Conservation (phyloP, 352 stramenopile species). For the Achlya hypogyna region DNA sequence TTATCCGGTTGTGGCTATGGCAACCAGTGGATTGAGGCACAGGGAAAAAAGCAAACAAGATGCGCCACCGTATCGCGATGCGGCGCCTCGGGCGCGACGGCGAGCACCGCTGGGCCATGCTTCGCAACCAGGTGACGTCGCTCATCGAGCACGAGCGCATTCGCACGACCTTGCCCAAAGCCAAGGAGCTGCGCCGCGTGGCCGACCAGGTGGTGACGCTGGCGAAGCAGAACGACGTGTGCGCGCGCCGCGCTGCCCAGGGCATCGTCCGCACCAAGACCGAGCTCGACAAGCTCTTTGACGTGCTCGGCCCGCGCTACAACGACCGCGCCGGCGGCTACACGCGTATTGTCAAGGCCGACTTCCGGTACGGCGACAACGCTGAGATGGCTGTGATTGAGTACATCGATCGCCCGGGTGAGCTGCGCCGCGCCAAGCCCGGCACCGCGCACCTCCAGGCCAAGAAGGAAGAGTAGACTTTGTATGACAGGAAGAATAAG, state of each 20-base stretch:
- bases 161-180: slow-evolving; percentile 93
- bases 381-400: slow-evolving; percentile 97
- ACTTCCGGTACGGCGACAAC: slow-evolving; percentile 89
- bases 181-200: slow-evolving; percentile 90
- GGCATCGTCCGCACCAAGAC: slow-evolving; percentile 83
- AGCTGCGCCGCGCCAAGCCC: slow-evolving; percentile 76
- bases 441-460: slow-evolving; percentile 2
- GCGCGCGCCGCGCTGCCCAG: slow-evolving; percentile 73
- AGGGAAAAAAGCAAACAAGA: slow-evolving; percentile 21
- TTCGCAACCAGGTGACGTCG: slow-evolving; percentile 90
- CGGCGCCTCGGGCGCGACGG: slow-evolving; percentile 89
- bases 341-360: slow-evolving; percentile 93
- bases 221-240: slow-evolving; percentile 87
- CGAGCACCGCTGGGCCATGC: slow-evolving; percentile 93
- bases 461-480: slow-evolving; percentile 16
- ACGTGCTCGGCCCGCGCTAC: slow-evolving; percentile 93
- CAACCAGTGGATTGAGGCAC: not conserved
- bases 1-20: not conserved
- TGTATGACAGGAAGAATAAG: slow-evolving; percentile 7
- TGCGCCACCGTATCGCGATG: slow-evolving; percentile 80
- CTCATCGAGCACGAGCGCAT: slow-evolving; percentile 97
- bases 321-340: slow-evolving; percentile 90
- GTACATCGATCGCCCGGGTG: slow-evolving; percentile 91
- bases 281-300: slow-evolving; percentile 94
- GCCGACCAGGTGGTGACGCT: slow-evolving; percentile 94